Conservation (phyloP, 164 flowering plant genomes). For the Vitis cinerea region DNA sequence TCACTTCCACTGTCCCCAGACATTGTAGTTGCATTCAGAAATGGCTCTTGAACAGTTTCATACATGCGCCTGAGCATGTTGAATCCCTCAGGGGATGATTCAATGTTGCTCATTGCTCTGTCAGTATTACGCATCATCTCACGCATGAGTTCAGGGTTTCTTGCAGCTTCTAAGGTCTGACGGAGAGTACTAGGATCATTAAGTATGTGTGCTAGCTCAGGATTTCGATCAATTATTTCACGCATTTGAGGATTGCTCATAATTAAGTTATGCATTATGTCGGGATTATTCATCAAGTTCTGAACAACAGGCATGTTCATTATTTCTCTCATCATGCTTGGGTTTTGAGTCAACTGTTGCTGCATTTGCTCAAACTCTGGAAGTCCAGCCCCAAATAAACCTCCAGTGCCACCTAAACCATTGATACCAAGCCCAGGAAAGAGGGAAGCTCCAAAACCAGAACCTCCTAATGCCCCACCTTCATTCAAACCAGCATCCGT, state of each 20-base stretch:
- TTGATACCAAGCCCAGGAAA: conserved; percentile 62
- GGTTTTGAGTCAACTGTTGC: conserved; percentile 47
- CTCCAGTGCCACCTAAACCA: conserved; percentile 23
- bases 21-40: conserved; percentile 35
- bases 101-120: conserved; percentile 44
- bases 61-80: conserved; percentile 48
- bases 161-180: conserved; percentile 36
- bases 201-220: conserved; percentile 45
- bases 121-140: conserved; percentile 52
- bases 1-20: conserved; percentile 29
- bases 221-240: conserved; percentile 42
- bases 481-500: conserved; percentile 38
- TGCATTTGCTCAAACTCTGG: conserved; percentile 53
- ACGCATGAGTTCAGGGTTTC: conserved; percentile 47
- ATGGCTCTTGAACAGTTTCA: conserved; percentile 48
- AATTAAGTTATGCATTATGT: conserved; percentile 39
- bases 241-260: conserved; percentile 48
- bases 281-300: conserved; percentile 50
- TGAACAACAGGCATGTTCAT: conserved; percentile 53
- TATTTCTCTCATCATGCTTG: conserved; percentile 52
- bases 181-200: conserved; percentile 42
- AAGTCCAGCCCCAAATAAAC: conserved; percentile 43
- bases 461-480: conserved; percentile 49
- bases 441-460: conserved; percentile 52
- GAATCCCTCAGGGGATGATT: conserved; percentile 39